phyloP scores from a whole-genome alignment of 441 rosid species.

The Bruguiera hainesii region DNA sequence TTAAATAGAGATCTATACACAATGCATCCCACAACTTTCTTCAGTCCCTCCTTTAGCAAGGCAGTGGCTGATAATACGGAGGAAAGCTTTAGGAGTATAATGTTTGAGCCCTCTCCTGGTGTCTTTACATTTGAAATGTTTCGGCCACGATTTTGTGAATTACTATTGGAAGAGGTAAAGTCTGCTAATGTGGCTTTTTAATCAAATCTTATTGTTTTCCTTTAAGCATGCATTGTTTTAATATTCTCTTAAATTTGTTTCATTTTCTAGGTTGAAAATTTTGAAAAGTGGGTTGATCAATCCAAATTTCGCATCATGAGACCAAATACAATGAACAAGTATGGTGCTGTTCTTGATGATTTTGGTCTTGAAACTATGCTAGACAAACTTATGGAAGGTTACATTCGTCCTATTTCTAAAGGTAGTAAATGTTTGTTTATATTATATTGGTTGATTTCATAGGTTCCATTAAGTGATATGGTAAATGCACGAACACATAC shows the following conservation, averaged over 20 bases:
- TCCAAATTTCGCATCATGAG: constrained; percentile 70
- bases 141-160: constrained; percentile 56
- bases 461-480: not conserved
- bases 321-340: constrained; percentile 82
- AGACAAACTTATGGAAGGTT: constrained; percentile 64
- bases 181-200: not conserved
- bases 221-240: too few relatives aligned
- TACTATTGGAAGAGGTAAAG: constrained; percentile 64
- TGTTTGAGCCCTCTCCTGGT: constrained; percentile 71
- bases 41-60: constrained; percentile 51
- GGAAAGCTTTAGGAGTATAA: constrained; percentile 62
- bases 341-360: constrained; percentile 86
- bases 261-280: constrained; percentile 57
- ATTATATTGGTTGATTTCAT: not conserved
- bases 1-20: constrained; percentile 58
- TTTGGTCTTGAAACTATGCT: constrained; percentile 86
- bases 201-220: too few relatives aligned
- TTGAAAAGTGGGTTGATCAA: constrained; percentile 78
- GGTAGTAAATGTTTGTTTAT: constrained; percentile 30
- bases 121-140: constrained; percentile 71
- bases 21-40: constrained; percentile 47
- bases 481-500: too few relatives aligned
- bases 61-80: constrained; percentile 57
- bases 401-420: constrained; percentile 67
- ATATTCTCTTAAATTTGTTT: constrained; percentile 25